Base-by-base conservation (phyloP, 495 filamentous ascomycete genomes). In the Letharia columbiana region DNA sequence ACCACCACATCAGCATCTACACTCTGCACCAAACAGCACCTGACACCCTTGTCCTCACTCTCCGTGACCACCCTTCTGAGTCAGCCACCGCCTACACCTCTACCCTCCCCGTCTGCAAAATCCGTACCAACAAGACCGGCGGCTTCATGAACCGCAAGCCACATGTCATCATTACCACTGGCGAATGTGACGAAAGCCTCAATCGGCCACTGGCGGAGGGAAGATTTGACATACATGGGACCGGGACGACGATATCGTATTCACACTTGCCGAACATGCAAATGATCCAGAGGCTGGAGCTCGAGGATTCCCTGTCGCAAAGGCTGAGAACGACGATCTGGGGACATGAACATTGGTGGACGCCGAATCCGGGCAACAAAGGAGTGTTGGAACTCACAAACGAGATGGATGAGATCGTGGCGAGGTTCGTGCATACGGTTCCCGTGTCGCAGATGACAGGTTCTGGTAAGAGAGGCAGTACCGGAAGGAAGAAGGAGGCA, bases 161-260 rank as follows among this genome's bases (percentile, higher is more conserved):
- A 9, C 65, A 68, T 42, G 31, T 71, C 37, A 60, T 70, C 44
- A 67, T 70, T 33, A 66, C 63, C 56, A 52, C 63, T 13, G 28
- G n/a, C 63, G 60, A 37, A 28, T 28, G 52, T 28, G 42, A 33
- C 61, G 17, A 50, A 12, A 37, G 18, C 23, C 57, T 33, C 42
- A 40, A 44, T 42, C 23, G 71, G 6, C 54, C 54, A 3, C 17
- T 79, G 4, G 68, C 72, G 15, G 84, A 86, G 10, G 91, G 88
- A 0, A 89, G 89, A 12, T 92, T 92, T 11, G 84, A 91, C 60
- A 90, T 96, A 66, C 80, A 96, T 63, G 93, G 92, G 72, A 82
- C 96, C 60, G 90, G 86, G 50, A 91, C 93, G 4, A 91, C 90
- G 7, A 82, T 98, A 64, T 90, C 96, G 77, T 97, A 93, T 75